phyloP scores from a whole-genome alignment of 306 rosid species.

The Styphnolobium japonicum region DNA sequence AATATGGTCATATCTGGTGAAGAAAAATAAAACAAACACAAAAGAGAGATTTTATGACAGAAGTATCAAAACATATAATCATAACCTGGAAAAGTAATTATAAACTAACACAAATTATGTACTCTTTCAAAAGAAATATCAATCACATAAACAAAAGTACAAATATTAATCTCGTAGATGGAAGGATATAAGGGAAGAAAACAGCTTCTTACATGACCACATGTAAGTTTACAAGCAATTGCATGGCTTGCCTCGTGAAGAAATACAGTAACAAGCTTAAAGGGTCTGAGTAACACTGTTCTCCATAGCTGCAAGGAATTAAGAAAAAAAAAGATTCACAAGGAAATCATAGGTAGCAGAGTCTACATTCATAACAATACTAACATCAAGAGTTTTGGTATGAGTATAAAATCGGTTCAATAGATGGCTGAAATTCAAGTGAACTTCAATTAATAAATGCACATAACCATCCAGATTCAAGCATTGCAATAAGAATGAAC shows the following conservation, averaged over 20 bases:
- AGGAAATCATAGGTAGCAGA: background rate
- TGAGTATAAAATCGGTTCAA: background rate
- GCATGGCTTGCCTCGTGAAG: conserved; percentile 79
- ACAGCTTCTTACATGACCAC: conserved; percentile 53
- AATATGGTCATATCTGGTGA: background rate
- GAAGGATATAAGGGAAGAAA: background rate
- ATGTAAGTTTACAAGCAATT: conserved; percentile 58
- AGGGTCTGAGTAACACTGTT: conserved; percentile 62
- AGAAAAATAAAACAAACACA: background rate
- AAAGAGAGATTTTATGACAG: background rate
- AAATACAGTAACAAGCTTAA: conserved; percentile 69
- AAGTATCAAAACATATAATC: background rate
- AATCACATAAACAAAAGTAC: no score
- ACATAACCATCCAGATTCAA: background rate
- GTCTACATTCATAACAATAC: background rate
- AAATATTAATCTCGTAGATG: background rate
- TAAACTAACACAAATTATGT: background rate
- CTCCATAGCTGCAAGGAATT: conserved; percentile 59
- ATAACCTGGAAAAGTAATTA: background rate
- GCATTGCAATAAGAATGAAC: background rate
- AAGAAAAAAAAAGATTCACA: background rate
- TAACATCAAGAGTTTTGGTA: background rate
- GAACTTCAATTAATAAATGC: background rate
- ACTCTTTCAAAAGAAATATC: background rate
- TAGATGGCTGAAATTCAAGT: background rate